Percentiles rank a stretch among this genome's conserved stretches.
phyloP scores from a whole-genome alignment of 208 protist species.

The Tetramitus jugosus region DNA sequence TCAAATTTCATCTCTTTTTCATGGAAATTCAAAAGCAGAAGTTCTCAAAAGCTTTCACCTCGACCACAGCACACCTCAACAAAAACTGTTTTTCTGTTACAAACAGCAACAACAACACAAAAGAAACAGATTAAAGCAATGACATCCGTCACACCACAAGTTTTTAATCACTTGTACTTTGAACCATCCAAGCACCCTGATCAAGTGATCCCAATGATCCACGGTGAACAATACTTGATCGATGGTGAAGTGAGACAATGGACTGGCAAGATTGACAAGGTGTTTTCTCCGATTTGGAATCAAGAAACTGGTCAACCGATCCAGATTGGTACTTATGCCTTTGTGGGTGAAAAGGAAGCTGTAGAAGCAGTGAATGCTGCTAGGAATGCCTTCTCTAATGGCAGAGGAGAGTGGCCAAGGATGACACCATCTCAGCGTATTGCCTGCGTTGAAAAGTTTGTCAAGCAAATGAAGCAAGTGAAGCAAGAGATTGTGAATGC shows the following conservation, averaged over 20 bases:
- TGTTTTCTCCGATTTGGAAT: neutral
- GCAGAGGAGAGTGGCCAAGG: slow-evolving; percentile 13
- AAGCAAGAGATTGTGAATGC: slow-evolving; percentile 27
- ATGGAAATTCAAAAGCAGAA: too few relatives aligned
- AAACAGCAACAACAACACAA: too few relatives aligned
- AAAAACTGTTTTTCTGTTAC: too few relatives aligned
- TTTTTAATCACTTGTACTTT: too few relatives aligned
- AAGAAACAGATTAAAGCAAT: too few relatives aligned
- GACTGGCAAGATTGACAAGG: neutral
- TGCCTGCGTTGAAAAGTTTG: slow-evolving; percentile 4
- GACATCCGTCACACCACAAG: too few relatives aligned
- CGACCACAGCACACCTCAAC: too few relatives aligned
- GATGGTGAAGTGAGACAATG: neutral
- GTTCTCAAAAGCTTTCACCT: too few relatives aligned
- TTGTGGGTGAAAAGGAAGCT: slow-evolving; percentile 1
- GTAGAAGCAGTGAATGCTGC: slow-evolving; percentile 8
- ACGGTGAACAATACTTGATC: neutral
- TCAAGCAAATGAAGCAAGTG: neutral
- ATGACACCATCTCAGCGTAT: neutral
- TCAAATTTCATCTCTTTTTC: too few relatives aligned
- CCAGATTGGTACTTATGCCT: slow-evolving; percentile 18
- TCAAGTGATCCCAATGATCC: too few relatives aligned
- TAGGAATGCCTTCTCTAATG: neutral
- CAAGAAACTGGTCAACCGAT: neutral
- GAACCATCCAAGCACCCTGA: too few relatives aligned